Evolutionary conservation across 2,329 filamentous ascomycete species (phyloP), one percentile per base, ranked within the genome.

Genomic region (Ceratocystiopsis sp.): DNA sequence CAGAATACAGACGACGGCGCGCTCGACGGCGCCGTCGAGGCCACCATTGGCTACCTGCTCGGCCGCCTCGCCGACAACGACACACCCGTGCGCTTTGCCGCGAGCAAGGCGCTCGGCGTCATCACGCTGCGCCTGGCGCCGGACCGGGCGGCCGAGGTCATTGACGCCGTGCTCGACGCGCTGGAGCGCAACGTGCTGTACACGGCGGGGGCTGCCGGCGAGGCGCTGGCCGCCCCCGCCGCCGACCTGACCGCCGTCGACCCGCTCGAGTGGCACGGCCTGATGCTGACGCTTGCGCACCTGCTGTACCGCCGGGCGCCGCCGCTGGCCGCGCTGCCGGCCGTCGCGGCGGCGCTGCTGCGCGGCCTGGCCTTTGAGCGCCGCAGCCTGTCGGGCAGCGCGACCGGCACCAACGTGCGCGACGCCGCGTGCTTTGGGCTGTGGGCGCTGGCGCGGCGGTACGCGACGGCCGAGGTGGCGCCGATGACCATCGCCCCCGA

Each of bases 381-480:
- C 54, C 73, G 87, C 46, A 83, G 80, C 38, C 74, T 84, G 0
- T 85, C 84, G 3, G 89, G 91, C n/a, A 77, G 73, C 13, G 87
- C 84, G 3, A 68, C 89, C 12, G 91, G 91, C 2, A 80, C 84
- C 2, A 94, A 93, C 52, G 87, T 98, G 15, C 76, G 91, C 39
- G 91, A 98, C 62, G 89, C 91, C 13, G 85, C 91, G 3, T 95
- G 87, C 57, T 98, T 96, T 57, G 91, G 91, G 8, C 80, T 96
- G 19, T 98, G 91, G 91, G 82, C 87, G 1, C 59, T 96, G 9
- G 84, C 89, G 18, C 73, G 91, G 44, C 79, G 89, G 43, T 98
- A 96, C 53, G 78, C 75, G 1, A 94, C 86, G 0, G 55, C 65
- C 0, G 89, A 96, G 57, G 68, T 96, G 8, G 66, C 80, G 12